Evolutionary conservation across 306 rosid genomes (phyloP).

Genomic region (Purshia tridentata): DNA sequence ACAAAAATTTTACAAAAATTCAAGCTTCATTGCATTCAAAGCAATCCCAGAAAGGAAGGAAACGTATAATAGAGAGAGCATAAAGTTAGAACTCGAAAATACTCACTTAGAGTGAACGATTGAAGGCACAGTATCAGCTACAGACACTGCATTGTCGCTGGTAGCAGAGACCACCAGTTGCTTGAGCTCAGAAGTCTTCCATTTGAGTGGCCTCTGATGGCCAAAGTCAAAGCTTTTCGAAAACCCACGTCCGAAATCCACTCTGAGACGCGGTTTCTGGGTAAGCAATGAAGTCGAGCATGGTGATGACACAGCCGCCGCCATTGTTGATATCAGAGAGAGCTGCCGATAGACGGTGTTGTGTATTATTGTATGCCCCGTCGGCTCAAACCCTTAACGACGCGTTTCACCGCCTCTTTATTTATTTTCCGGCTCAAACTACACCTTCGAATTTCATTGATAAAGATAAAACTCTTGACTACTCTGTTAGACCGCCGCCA

Average conservation of each 20-base stretch:
- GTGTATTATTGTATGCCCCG: background rate
- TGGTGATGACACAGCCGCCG: slow-evolving; percentile 32
- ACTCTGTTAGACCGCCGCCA: slow-evolving; percentile 27
- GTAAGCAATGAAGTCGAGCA: slow-evolving; percentile 13
- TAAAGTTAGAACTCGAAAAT: background rate
- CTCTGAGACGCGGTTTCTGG: slow-evolving; percentile 11
- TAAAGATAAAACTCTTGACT: too few relatives aligned
- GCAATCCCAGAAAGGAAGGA: background rate
- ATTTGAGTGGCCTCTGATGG: slow-evolving; percentile 13
- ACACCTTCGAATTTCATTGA: too few relatives aligned
- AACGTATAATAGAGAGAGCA: background rate
- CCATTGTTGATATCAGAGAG: slow-evolving; percentile 6
- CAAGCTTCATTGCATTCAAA: background rate
- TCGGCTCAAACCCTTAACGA: too few relatives aligned
- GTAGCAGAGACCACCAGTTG: slow-evolving; percentile 28
- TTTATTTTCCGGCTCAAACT: too few relatives aligned
- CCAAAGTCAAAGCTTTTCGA: slow-evolving; percentile 21
- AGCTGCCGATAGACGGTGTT: background rate
- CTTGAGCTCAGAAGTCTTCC: slow-evolving; percentile 23
- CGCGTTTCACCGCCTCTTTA: too few relatives aligned
- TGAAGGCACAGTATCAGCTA: slow-evolving; percentile 26
- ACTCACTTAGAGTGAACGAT: slow-evolving; percentile 34
- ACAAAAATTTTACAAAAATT: background rate
- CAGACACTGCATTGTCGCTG: slow-evolving; percentile 31
- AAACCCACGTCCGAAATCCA: slow-evolving; percentile 24